Percentiles rank a stretch among this genome's conserved stretches.
phyloP scores from a whole-genome alignment of 2,329 filamentous ascomycete species.

The Ophiostoma ips region DNA sequence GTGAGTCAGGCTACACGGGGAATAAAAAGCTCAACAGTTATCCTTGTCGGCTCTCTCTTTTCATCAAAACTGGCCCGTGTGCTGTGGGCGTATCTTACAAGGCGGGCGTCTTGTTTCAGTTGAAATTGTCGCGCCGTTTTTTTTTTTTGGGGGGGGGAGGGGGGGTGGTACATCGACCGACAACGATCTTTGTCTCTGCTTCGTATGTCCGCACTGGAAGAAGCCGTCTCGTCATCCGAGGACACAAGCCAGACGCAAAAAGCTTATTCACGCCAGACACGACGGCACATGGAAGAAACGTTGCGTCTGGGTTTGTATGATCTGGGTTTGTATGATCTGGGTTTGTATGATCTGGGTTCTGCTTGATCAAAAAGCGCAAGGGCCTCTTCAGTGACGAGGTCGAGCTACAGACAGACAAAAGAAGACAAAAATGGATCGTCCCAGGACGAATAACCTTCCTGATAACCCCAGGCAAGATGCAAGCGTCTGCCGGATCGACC shows the following conservation, averaged over 20 bases:
- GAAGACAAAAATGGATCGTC: no score
- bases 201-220: no score
- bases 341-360: background rate
- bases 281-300: constrained; percentile 3
- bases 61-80: background rate
- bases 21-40: background rate
- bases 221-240: no score
- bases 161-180: constrained; percentile 1
- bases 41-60: background rate
- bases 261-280: no score
- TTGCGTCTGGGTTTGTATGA: background rate
- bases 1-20: constrained; percentile 1
- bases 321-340: background rate
- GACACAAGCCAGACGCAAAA: background rate
- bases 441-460: no score
- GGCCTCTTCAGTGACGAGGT: no score
- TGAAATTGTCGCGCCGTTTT: constrained; percentile 1
- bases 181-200: background rate
- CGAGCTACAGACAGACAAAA: no score
- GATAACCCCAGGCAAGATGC: constrained; percentile 1
- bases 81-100: no score
- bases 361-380: no score
- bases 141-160: no score
- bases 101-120: constrained; percentile 4
- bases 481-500: constrained; percentile 7